Conservation (phyloP, 2,329 filamentous ascomycete species). For the Paramyrothecium sp. region DNA sequence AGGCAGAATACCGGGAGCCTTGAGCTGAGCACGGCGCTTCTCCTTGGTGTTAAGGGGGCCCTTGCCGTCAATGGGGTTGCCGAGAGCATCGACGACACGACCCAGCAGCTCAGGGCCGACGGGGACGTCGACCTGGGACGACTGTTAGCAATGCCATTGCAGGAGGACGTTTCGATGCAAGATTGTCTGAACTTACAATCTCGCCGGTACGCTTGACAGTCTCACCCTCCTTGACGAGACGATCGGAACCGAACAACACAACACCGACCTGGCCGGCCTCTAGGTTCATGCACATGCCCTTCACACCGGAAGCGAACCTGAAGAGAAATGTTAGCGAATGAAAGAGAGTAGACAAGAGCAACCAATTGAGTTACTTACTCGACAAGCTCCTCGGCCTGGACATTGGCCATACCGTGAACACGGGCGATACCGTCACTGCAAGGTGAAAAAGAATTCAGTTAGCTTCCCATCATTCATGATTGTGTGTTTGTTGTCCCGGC, state of each 20-base stretch:
- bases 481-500: background rate
- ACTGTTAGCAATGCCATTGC: conserved; percentile 18
- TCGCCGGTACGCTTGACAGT: conserved; percentile 99
- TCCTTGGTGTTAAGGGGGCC: conserved; percentile 89
- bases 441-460: conserved; percentile 22
- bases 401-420: conserved; percentile 99
- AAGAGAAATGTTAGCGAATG: conserved; percentile 14
- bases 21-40: conserved; percentile 95
- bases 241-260: conserved; percentile 99
- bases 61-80: conserved; percentile 99
- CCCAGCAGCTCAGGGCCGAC: conserved; percentile 91
- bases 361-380: conserved; percentile 90
- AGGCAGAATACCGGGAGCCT: conserved; percentile 97
- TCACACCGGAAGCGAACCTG: conserved; percentile 98
- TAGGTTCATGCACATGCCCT: conserved; percentile 99
- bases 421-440: conserved; percentile 98
- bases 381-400: conserved; percentile 99
- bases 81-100: conserved; percentile 97
- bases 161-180: background rate
- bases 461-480: conserved; percentile 15
- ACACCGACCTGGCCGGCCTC: conserved; percentile 99
- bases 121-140: conserved; percentile 84
- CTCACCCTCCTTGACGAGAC: conserved; percentile 99
- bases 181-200: conserved; percentile 70
- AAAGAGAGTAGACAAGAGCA: conserved; percentile 4